Percentiles rank a stretch among this genome's conserved stretches.
phyloP scores from a whole-genome alignment of 2,329 filamentous ascomycete species.

The Trichoderma guizhouense region DNA sequence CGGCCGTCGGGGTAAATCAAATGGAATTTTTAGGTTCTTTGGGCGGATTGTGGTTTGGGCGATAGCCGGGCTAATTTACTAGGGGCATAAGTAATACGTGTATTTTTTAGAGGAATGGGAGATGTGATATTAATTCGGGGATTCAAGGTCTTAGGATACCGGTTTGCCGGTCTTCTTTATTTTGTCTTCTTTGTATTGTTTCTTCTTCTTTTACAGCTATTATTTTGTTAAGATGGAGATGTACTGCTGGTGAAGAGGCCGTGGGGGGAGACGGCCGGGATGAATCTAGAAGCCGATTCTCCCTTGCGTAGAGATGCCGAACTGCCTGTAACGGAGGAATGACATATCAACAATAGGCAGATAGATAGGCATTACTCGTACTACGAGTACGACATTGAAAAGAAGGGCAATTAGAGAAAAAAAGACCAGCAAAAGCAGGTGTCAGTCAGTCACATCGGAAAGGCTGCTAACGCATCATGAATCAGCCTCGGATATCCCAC shows the following conservation, averaged over 20 bases:
- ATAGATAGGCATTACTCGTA: not conserved
- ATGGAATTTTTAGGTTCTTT: not conserved
- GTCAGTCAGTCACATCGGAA: not conserved
- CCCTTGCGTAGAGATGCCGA: not conserved
- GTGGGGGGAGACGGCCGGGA: not conserved
- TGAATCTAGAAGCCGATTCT: not conserved
- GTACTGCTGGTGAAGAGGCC: not conserved
- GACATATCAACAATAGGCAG: not conserved
- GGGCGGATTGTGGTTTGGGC: not conserved
- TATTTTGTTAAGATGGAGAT: not conserved
- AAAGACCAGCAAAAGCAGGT: not conserved
- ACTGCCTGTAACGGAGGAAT: not conserved
- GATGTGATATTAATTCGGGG: not conserved
- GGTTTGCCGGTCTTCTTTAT: not conserved
- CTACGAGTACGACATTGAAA: not conserved
- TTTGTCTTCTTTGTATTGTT: not conserved
- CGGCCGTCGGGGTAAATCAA: constrained; percentile 13
- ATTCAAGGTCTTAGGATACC: not conserved
- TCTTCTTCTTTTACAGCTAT: not conserved
- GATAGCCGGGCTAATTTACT: not conserved
- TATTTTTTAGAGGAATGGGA: not conserved
- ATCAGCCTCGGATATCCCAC: not conserved
- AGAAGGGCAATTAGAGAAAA: not conserved
- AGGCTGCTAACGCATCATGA: not conserved
- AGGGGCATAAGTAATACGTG: not conserved